These are phyloP conservation scores for Pseudocohnilembus persalinus DNA, from an alignment of 169 alveolate genomes.

Conservation along the genomic window DNA sequence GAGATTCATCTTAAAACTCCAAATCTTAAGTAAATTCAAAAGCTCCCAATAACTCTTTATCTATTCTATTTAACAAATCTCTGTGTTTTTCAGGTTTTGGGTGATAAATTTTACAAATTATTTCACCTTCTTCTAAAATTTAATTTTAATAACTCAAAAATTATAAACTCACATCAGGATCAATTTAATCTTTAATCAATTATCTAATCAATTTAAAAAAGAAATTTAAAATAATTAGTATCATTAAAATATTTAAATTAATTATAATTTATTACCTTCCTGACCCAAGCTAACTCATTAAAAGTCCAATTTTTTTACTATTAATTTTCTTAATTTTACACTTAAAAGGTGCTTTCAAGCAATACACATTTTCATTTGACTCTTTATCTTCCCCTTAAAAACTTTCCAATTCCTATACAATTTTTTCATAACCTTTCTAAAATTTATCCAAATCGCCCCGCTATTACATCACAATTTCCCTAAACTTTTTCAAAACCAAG, in stretches of 20 bases:
- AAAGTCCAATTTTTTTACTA: slow-evolving; percentile 36
- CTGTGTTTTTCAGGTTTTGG: background rate
- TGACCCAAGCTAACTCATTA: slow-evolving; percentile 43
- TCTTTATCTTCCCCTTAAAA: slow-evolving; percentile 10
- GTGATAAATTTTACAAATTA: slow-evolving; percentile 17
- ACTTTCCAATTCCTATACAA: slow-evolving; percentile 37
- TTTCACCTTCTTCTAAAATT: background rate
- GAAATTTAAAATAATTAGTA: slow-evolving; percentile 7
- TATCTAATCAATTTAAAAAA: background rate
- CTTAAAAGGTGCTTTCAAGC: slow-evolving; percentile 32
- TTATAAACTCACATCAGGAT: background rate
- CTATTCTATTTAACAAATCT: background rate
- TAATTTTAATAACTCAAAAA: too few species aligned
- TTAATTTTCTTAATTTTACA: slow-evolving; percentile 23
- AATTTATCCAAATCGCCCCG: slow-evolving; percentile 35
- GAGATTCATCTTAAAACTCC: background rate
- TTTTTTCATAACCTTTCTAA: background rate
- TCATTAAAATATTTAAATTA: slow-evolving; percentile 13
- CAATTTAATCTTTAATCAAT: too few species aligned
- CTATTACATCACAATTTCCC: slow-evolving; percentile 32
- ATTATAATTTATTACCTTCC: slow-evolving; percentile 47
- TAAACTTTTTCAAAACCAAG: slow-evolving; percentile 45
- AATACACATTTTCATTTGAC: slow-evolving; percentile 32
- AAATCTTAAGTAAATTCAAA: background rate
- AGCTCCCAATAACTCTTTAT: background rate